A percentile compares a stretch with the other conserved stretches of the same genome.
Evolutionary conservation across 2,329 filamentous ascomycete genomes (phyloP).

Genomic region (Fusarium mexicanum): DNA sequence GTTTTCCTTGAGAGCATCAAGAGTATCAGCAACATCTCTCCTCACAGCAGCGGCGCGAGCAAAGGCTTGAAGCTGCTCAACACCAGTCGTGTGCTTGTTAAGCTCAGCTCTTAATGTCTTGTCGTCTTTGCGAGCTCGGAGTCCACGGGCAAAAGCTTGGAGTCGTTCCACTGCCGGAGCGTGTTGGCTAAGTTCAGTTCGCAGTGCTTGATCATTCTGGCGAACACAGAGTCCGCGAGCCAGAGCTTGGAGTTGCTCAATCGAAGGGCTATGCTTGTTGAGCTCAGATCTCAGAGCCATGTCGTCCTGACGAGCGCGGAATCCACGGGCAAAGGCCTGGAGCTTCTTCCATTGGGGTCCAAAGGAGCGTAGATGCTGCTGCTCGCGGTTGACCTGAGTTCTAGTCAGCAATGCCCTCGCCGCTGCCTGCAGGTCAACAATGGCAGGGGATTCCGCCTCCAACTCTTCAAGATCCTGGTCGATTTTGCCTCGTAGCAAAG

Average conservation of each 20-base stretch:
- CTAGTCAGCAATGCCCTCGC: conserved; percentile 70
- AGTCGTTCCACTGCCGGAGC: conserved; percentile 55
- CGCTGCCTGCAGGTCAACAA: conserved; percentile 71
- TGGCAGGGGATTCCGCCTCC: conserved; percentile 59
- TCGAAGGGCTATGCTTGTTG: conserved; percentile 52
- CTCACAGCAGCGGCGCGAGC: conserved; percentile 66
- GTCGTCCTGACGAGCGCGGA: conserved; percentile 57
- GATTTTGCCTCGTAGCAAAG: conserved; percentile 68
- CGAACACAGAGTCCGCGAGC: conserved; percentile 53
- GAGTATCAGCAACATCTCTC: conserved; percentile 57
- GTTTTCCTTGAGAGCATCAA: conserved; percentile 58
- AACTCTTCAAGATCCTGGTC: conserved; percentile 63
- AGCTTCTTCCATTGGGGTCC: conserved; percentile 60
- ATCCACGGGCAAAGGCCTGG: conserved; percentile 57
- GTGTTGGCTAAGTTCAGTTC: conserved; percentile 59
- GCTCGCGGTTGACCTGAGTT: conserved; percentile 61
- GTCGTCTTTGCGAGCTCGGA: conserved; percentile 18
- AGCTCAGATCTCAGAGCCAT: conserved; percentile 58
- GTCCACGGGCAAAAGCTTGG: conserved; percentile 61
- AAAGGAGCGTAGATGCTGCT: conserved; percentile 61
- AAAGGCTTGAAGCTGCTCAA: conserved; percentile 61
- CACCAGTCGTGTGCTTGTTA: conserved; percentile 52
- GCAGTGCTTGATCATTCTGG: conserved; percentile 47
- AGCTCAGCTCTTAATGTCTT: conserved; percentile 60
- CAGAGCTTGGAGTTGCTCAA: conserved; percentile 60